Percentiles rank a stretch among this genome's conserved stretches.
Evolutionary conservation across 78 protist species (phyloP).

Genomic region (Dictyostelium intermedium): DNA sequence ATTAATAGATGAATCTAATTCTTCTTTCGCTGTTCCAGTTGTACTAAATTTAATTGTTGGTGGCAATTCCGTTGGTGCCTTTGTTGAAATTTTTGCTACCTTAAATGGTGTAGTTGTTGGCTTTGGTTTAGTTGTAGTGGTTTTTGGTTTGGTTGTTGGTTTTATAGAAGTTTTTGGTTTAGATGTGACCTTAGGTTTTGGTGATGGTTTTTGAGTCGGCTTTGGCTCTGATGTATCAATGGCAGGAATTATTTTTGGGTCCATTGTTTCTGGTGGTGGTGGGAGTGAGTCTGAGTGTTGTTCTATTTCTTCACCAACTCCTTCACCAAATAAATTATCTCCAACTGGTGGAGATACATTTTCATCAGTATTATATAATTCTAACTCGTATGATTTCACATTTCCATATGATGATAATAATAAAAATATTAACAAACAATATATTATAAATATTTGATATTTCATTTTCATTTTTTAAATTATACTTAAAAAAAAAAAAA

Average conservation of each 20-base stretch:
- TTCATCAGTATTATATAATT: not conserved
- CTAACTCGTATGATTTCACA: not conserved
- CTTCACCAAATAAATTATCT: not conserved
- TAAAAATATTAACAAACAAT: not conserved
- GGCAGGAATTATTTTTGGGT: not conserved
- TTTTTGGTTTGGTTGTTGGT: not conserved
- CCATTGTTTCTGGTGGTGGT: slow-evolving; percentile 13
- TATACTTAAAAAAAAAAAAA: not conserved
- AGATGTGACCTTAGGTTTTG: not conserved
- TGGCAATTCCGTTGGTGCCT: not conserved
- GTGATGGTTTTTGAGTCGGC: not conserved
- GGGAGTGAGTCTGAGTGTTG: not conserved
- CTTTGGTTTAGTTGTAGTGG: not conserved
- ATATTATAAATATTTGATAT: not conserved
- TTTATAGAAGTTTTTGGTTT: not conserved
- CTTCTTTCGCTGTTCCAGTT: not conserved
- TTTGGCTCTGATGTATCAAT: not conserved
- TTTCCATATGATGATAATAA: not conserved
- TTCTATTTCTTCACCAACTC: not conserved
- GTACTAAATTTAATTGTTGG: not conserved
- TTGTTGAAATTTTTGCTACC: not conserved
- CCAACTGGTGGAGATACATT: not conserved
- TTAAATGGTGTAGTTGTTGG: not conserved
- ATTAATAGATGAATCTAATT: not conserved
- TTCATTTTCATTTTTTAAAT: not conserved